Evolutionary conservation across 148 eudicot genomes (phyloP), one percentile per base, ranked within the genome.

Genomic region (Tetragonia tetragonoides): DNA sequence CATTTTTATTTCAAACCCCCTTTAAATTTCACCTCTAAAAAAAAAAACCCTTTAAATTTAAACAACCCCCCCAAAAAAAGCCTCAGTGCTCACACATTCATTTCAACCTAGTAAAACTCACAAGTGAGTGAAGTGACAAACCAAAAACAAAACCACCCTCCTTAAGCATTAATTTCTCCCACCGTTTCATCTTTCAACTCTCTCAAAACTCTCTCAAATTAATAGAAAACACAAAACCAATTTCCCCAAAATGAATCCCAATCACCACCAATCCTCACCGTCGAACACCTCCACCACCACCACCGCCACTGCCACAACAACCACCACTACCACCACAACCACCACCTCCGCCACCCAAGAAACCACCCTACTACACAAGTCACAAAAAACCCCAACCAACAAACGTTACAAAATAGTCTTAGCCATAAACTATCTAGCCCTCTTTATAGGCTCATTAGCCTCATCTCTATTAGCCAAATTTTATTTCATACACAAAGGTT

Each of bases 401-500:
- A 84, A 83, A 49, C 75, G 75, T 16, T 87, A 90, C 87, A 79
- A 76, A 56, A 49, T 75, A 15, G 79, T 92, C 23, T 64, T 92
- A 56, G 79, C 18, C 56, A 39, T 88, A 60, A 92, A 87, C 81
- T 92, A 87, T 86, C 3, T 72, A 1, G 53, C 75, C 11, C 76
- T 92, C 6, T 85, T 89, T 28, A 74, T 85, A 3, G 97, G 97
- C 16, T 88, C 97, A 0, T 57, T 88, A 14, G 77, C 90, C n/a
- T 81, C 97, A 0, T 86, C 83, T 66, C 84, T 93, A 3, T 41
- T 93, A 7, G 87, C 85, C 39, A 91, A 91, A 41, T 88, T 85
- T 74, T 93, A 90, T 81, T 93, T 93, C 89, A 86, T 73, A 60
- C 97, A 93, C 81, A 88, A 88, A 12, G 97, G 97, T 6, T 84